Base-by-base conservation (phyloP, 495 filamentous ascomycete species). In the Annulohypoxylon maeteangense region DNA sequence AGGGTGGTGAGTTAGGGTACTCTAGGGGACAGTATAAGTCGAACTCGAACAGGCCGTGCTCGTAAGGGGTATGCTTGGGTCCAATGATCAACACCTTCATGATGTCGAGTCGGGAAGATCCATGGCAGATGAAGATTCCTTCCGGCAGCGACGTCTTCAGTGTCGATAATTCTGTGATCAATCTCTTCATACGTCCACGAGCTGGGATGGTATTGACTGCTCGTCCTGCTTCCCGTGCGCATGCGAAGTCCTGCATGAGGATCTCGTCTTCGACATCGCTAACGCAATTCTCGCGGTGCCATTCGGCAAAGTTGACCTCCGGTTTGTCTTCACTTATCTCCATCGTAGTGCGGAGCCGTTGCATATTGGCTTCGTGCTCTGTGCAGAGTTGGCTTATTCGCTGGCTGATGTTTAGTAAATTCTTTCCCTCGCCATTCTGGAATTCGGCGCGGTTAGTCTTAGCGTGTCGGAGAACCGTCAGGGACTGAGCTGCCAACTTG, bases 11-110 rank as follows among this genome's bases (percentile, higher is more conserved):
- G 2, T 67, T 64, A 0, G 89, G 89, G 50, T 87, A 91, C 14
- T 84, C 64, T 0, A 47, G 7, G 11, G 65, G 69, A 56, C 83
- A 85, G 53, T 80, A 82, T 55, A 90, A 62, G 69, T 90, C 87
- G 60, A 90, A 90, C 75, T 88, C 88, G 74, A 89, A 90, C 11
- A 89, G 67, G 0, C 87, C 89, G 42, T 85, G 76, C 68, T 88
- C 85, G 80, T 91, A 90, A 12, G 89, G 89, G 8, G 89, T 89
- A 8, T 76, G 82, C 11, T 67, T 71, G 3, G 87, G 86, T 0
- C 88, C 89, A 7, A 86, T 74, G 25, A 91, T 89, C 67, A 91
- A 60, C 22, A 84, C 72, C 71, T 88, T 89, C 75, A 90, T 82
- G 14, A 87, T 71, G 72, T 90, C 88, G 1, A 84, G 79, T 0